Evolutionary conservation across 176 grass and related monocot genomes (phyloP), one percentile per base, ranked within the genome.

Genomic region (Puccinellia tenuiflora): DNA sequence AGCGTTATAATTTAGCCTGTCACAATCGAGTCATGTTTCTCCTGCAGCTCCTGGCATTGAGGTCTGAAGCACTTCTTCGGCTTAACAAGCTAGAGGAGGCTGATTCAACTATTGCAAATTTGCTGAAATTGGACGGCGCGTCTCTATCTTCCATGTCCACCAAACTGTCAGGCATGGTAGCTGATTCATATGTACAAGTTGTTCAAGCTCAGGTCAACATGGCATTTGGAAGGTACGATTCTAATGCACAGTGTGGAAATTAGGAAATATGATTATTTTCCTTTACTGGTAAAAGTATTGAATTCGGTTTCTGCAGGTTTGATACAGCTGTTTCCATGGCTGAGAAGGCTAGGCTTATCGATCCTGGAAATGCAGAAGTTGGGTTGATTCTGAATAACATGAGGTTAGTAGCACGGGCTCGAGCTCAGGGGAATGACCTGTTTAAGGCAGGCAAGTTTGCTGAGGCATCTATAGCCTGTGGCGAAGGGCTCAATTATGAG

Each of bases 201-300:
- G 92, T 97, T 28, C 84, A 83, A 80, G 92, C 95, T 5, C 92
- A 90, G 86, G 86, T 97, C 78, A 87, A 92, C 60, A 83, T 97
- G 92, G 92, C 89, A 80, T 64, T 94, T 24, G 92, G 92, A 90
- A 94, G 92, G 94, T 97, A 63, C n/a, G 26, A 10, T 25, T 51
- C 33, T 56, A 9, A 30, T 13, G 73, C 73, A 72, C 20, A 25
- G 37, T 34, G 25, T 57, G 2, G 52, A 24, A 25, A 14, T 34
- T 21, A 56, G 2, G 52, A 24, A 25, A 14, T 64, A 29, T 46
- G 22, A n/a, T 54, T 11, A 68, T 37, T 70, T 42, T 25, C 29
- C 18, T 34, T 45, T 42, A 14, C n/a, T 24, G 70, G 4, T 22
- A 39, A 0, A 64, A 57, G 31, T 18, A 57, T 64, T 71, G 31